phyloP scores from a whole-genome alignment of 202 grass and related monocot species.

The Setaria italica region DNA sequence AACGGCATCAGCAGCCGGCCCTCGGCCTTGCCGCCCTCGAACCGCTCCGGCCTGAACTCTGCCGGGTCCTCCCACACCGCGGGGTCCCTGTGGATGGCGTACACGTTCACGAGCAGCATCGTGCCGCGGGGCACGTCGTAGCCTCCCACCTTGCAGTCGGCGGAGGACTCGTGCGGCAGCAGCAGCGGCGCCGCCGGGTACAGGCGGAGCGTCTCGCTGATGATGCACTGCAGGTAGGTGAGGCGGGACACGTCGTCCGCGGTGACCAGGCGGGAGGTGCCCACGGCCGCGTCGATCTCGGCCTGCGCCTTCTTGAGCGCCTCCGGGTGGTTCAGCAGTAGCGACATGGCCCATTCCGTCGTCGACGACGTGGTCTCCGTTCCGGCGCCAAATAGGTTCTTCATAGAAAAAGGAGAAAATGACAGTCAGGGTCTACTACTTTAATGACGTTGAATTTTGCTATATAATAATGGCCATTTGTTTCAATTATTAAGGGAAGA shows the following conservation, averaged over 20 bases:
- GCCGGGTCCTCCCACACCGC: slow-evolving; percentile 21
- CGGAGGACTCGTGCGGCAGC: slow-evolving; percentile 56
- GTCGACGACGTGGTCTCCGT: slow-evolving; percentile 63
- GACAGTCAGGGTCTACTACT: background rate
- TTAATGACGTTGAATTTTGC: background rate
- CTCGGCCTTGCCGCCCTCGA: slow-evolving; percentile 40
- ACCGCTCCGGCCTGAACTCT: slow-evolving; percentile 56
- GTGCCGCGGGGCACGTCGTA: slow-evolving; percentile 53
- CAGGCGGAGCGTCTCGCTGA: slow-evolving; percentile 68
- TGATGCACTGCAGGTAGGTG: slow-evolving; percentile 55
- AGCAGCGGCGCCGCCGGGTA: slow-evolving; percentile 57
- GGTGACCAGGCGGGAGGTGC: slow-evolving; percentile 42
- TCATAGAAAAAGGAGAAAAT: background rate
- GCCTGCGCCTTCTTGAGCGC: slow-evolving; percentile 51
- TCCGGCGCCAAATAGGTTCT: slow-evolving; percentile 65
- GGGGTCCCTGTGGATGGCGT: slow-evolving; percentile 61
- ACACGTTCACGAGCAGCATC: slow-evolving; percentile 61
- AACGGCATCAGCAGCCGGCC: slow-evolving; percentile 58
- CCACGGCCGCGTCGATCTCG: slow-evolving; percentile 56
- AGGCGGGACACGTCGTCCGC: slow-evolving; percentile 56
- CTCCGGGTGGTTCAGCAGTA: slow-evolving; percentile 57
- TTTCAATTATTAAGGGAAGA: background rate
- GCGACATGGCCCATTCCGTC: slow-evolving; percentile 70
- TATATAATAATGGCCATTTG: background rate
- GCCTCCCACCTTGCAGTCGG: slow-evolving; percentile 52